Conservation (phyloP, 2,329 filamentous ascomycete genomes). For the Stachybotrys echinatus region DNA sequence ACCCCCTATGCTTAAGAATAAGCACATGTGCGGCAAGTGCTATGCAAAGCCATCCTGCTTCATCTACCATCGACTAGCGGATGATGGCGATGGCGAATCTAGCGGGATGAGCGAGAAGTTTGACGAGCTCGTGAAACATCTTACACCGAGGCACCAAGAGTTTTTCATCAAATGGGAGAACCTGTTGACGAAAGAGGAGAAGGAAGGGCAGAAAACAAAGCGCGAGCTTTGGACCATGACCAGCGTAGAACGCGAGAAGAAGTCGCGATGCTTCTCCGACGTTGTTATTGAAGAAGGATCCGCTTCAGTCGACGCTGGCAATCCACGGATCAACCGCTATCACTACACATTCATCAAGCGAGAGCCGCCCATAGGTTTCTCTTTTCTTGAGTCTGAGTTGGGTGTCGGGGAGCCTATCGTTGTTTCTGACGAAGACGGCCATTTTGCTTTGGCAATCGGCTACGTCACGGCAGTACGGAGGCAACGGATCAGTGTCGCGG, state of each 20-base stretch:
- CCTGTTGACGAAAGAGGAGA: slow-evolving; percentile 89
- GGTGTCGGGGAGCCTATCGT: slow-evolving; percentile 86
- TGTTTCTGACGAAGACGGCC: slow-evolving; percentile 90
- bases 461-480: slow-evolving; percentile 77
- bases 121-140: slow-evolving; percentile 70
- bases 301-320: slow-evolving; percentile 61
- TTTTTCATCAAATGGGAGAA: slow-evolving; percentile 97
- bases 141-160: slow-evolving; percentile 67
- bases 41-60: slow-evolving; percentile 91
- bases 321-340: slow-evolving; percentile 84
- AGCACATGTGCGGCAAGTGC: slow-evolving; percentile 77
- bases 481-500: slow-evolving; percentile 75
- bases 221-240: slow-evolving; percentile 96
- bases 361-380: slow-evolving; percentile 56
- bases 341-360: slow-evolving; percentile 80
- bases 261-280: slow-evolving; percentile 85
- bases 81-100: slow-evolving; percentile 74
- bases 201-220: slow-evolving; percentile 78
- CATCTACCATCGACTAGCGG: slow-evolving; percentile 85
- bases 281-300: slow-evolving; percentile 79
- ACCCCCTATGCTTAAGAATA: slow-evolving; percentile 79
- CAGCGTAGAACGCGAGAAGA: slow-evolving; percentile 78
- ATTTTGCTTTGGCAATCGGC: slow-evolving; percentile 91
- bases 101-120: slow-evolving; percentile 81
- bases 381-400: slow-evolving; percentile 88